These are phyloP conservation scores for Funneliformis geosporum DNA, from an alignment of 192 early-diverging fungal genomes.

Conservation along the genomic window DNA sequence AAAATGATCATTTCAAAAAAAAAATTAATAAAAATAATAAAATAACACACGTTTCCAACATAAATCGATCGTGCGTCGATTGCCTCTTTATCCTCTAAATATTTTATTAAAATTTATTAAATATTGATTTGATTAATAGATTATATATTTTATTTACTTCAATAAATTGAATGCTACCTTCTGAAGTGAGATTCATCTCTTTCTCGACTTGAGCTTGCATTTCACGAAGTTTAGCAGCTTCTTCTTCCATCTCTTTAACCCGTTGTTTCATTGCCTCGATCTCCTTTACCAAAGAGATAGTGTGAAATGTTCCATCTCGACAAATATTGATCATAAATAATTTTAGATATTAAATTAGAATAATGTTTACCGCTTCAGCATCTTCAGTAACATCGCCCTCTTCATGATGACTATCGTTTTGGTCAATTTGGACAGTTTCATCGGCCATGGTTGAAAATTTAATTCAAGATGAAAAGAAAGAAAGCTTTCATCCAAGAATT, in stretches of 20 bases:
- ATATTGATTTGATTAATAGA: neutral
- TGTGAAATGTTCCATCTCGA: neutral
- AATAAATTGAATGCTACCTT: slow-evolving; percentile 39
- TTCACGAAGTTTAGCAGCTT: slow-evolving; percentile 76
- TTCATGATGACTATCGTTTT: slow-evolving; percentile 17
- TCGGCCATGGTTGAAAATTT: slow-evolving; percentile 16
- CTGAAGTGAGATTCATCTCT: slow-evolving; percentile 61
- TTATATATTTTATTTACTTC: neutral
- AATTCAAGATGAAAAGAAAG: neutral
- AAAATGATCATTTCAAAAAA: neutral
- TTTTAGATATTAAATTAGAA: neutral
- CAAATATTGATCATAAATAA: neutral
- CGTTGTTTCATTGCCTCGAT: slow-evolving; percentile 78
- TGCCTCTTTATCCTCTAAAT: slow-evolving; percentile 64
- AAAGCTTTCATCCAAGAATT: neutral
- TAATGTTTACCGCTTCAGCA: slow-evolving; percentile 30
- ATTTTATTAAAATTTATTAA: too few species aligned
- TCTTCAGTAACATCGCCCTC: slow-evolving; percentile 22
- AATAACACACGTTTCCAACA: slow-evolving; percentile 79
- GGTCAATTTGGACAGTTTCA: slow-evolving; percentile 11
- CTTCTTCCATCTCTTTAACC: slow-evolving; percentile 79
- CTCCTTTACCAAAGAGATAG: slow-evolving; percentile 19
- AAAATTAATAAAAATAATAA: neutral
- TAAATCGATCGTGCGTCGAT: slow-evolving; percentile 89
- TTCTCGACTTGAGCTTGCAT: slow-evolving; percentile 80